Evolutionary conservation across 148 eudicot genomes (phyloP), one percentile per base, ranked within the genome.

Genomic region (Chenopodium berlandieri): DNA sequence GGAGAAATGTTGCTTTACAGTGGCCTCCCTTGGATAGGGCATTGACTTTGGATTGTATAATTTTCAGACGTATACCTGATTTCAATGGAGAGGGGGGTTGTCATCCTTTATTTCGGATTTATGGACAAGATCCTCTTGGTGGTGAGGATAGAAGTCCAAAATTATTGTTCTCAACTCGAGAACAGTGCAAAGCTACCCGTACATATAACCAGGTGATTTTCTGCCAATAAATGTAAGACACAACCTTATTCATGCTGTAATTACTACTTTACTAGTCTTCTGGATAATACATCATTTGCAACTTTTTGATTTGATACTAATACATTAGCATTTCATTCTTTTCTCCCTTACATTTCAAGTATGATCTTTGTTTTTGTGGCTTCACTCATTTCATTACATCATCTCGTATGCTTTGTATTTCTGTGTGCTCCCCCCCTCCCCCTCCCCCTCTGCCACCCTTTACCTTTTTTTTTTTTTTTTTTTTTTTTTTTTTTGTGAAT

Each of bases 1-100:
- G 98, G 84, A 91, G 98, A 81, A 95, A 95, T 85, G 90, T 95
- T 68, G 91, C 85, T 71, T 69, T 94, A 27, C 89, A 89, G 81
- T 95, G 98, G 98, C 98, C 98, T 75, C 97, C 98, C 27, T 82
- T 86, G 73, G 96, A 92, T 73, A 88, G 91, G 86, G 87, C 91
- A 60, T 87, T 95, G 75, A 91, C 89, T 69, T 81, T 95, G 89
- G 93, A 93, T 72, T 95, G 97, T 80, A 83, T 95, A 37, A 92
- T 95, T 47, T 87, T 95, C n/a, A 89, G 98, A 85, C 78, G 76
- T 56, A 84, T 92, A 79, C 98, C 97, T 80, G 80, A 89, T 77
- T 87, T 90, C 63, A 88, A 90, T 86, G 88, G 89, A 14, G 83
- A 85, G 46, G 94, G 95, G 31, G 97, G 96, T 23, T 93, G 90